Base-by-base conservation (phyloP, 257 asterid genomes). In the Coffea eugenioides region DNA sequence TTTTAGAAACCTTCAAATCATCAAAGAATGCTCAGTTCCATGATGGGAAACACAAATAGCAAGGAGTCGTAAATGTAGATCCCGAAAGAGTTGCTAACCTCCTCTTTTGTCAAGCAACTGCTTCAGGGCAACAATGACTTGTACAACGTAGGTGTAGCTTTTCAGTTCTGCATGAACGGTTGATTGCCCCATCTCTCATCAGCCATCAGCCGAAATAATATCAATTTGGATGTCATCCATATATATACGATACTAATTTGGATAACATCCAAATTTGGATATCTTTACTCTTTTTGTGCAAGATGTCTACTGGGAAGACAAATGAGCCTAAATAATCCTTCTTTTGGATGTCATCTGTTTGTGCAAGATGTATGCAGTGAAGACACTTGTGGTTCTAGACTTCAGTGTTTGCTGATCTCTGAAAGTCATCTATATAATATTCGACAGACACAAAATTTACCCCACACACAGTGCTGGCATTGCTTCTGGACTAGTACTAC, bases 1-100 rank as follows among this genome's bases (percentile, higher is more conserved):
- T 96, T 82, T 86, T 96, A 64, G 88, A 96, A 88, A 94, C 99
- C 77, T 96, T 96, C 90, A 96, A 96, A 86, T 94, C 99, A 23
- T 90, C 98, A 21, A 91, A 81, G 82, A 96, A 96, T 71, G 98
- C 97, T 52, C 97, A 92, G 77, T 96, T 96, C 83, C 87, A 90
- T 62, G 99, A 96, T 56, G 99, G 99, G 86, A 96, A 94, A 79
- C 99, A 96, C 89, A 85, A 62, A 51, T 89, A 86, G 88, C 74
- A 65, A 76, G 77, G 75, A 81, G 72, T 74, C 20, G 67, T 78
- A 61, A 77, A 64, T 57, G 5, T 39, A 20, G 20, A 69, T 77
- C 43, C 16, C 68, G 0, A 79, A 67, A 45, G 56, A 69, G 76
- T 54, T 78, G 73, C 71, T 54, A 66, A 39, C 1, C 43, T 39